phyloP scores from a whole-genome alignment of 2,329 filamentous ascomycete species.

The Boeremia exigua region DNA sequence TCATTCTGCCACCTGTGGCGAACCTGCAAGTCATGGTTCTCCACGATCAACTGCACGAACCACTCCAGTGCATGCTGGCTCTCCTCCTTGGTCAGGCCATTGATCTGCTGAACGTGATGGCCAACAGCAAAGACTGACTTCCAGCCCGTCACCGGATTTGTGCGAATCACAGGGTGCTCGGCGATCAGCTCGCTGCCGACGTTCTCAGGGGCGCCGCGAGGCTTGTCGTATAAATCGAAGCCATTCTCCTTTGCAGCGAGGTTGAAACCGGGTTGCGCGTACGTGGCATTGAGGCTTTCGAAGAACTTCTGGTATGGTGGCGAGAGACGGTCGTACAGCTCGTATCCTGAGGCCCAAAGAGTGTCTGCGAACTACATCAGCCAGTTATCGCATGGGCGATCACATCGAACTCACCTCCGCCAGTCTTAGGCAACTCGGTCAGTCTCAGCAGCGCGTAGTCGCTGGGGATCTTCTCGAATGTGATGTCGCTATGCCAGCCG shows the following conservation, averaged over 20 bases:
- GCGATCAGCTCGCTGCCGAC: conserved; percentile 58
- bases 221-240: conserved; percentile 56
- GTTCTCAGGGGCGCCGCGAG: conserved; percentile 62
- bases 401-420: conserved; percentile 18
- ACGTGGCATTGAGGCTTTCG: conserved; percentile 54
- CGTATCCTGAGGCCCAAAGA: conserved; percentile 46
- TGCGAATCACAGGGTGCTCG: conserved; percentile 64
- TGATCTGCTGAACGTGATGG: conserved; percentile 50
- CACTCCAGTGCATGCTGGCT: conserved; percentile 51
- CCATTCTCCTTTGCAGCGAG: conserved; percentile 47
- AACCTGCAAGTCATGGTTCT: conserved; percentile 61
- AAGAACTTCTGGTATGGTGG: conserved; percentile 58
- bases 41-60: conserved; percentile 51
- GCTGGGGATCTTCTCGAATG: conserved; percentile 49
- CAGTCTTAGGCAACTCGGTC: conserved; percentile 43
- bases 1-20: conserved; percentile 57
- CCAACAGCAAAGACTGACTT: conserved; percentile 57
- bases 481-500: conserved; percentile 60
- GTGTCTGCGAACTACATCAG: conserved; percentile 29
- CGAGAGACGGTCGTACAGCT: conserved; percentile 59
- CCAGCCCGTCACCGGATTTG: conserved; percentile 49
- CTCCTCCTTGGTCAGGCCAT: conserved; percentile 54
- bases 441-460: conserved; percentile 48
- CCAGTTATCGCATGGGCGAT: neutral
- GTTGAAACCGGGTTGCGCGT: conserved; percentile 52